phyloP scores from a whole-genome alignment of 1,284 basidiomycete genomes.

The Macrocystidia cucumis region DNA sequence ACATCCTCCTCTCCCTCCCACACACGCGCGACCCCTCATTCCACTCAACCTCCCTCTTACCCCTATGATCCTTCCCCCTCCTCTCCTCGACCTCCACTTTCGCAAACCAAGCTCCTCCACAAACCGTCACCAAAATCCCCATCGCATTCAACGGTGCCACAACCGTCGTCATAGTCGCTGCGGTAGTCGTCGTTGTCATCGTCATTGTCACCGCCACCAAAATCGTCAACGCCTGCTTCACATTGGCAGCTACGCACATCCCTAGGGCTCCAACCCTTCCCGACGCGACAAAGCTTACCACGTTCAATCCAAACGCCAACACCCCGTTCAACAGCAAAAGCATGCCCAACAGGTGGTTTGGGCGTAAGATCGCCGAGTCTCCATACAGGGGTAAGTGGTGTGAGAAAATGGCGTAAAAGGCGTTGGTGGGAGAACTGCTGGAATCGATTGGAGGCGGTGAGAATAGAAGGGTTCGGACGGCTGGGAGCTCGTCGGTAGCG shows the following conservation, averaged over 20 bases:
- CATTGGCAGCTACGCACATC: constrained; percentile 86
- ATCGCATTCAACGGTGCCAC: constrained; percentile 67
- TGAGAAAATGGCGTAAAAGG: constrained; percentile 4
- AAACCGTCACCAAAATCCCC: constrained; percentile 76
- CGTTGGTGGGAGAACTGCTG: constrained; percentile 1
- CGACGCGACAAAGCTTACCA: constrained; percentile 90
- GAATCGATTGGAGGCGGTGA: constrained; percentile 19
- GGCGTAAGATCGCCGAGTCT: too few species aligned
- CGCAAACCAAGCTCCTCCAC: constrained; percentile 82
- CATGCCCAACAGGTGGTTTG: constrained; percentile 33
- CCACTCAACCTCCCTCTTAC: too few species aligned
- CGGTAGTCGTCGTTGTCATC: constrained; percentile 63
- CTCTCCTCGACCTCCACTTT: constrained; percentile 62
- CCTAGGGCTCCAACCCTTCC: constrained; percentile 80
- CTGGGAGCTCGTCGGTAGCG: constrained; percentile 70
- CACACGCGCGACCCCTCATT: too few species aligned
- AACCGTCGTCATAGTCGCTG: too few species aligned
- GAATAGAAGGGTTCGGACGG: constrained; percentile 40
- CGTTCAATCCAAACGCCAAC: constrained; percentile 87
- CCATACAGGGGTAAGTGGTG: constrained; percentile 9
- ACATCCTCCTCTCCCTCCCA: too few species aligned
- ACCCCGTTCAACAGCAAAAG: constrained; percentile 71
- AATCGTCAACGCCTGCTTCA: constrained; percentile 93
- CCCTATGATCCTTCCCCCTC: too few species aligned
- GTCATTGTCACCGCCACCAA: constrained; percentile 80